Base-by-base conservation (phyloP, 108 stramenopile genomes). In the Nitzschia sp. region DNA sequence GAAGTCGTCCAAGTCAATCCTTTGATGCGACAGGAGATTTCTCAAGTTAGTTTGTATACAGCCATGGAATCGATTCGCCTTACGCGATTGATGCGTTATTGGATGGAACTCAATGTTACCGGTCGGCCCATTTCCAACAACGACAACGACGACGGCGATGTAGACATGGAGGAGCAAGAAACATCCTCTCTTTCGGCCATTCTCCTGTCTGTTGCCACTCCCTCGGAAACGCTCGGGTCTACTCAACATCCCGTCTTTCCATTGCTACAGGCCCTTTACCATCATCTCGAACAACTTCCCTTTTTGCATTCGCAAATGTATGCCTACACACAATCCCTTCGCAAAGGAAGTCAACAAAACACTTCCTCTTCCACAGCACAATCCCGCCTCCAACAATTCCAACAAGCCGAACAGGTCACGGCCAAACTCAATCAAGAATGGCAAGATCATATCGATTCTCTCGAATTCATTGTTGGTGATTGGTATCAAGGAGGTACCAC, bases 261-360 rank as follows among this genome's bases (percentile, higher is more conserved):
- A 40, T 20, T 83, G 24, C 61, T 83, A 5, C 53, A 66, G 39
- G 77, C 77, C n/a, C 57, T 76, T 15, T 83, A 69, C 26, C 52
- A 65, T 24, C 78, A 83, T 46, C 39, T 83, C 9, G 63, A 75
- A 40, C 67, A 79, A 44, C 61, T 83, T 17, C 82, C 77, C 3
- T 39, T 57, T 25, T 54, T 79, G 10, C 82, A 76, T 52, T 70
- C 74, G 7, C 74, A 83, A 48, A 72, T 83, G 22, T 39, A 76
- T 53, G 17, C 38, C 7, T 83, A 76, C 50, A 75, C 74, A 10
- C 77, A 83, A 62, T 24, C 74, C 19, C 40, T 82, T 26, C 34
- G 43, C 63, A 44, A 48, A 41, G 19, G 10, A 7, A 50, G 17
- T 17, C 29, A 34, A 5, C 29, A 34, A 5, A 1, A 34, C 1